Conservation (phyloP, 495 filamentous ascomycete genomes). For the Neurospora tetrasperma region DNA sequence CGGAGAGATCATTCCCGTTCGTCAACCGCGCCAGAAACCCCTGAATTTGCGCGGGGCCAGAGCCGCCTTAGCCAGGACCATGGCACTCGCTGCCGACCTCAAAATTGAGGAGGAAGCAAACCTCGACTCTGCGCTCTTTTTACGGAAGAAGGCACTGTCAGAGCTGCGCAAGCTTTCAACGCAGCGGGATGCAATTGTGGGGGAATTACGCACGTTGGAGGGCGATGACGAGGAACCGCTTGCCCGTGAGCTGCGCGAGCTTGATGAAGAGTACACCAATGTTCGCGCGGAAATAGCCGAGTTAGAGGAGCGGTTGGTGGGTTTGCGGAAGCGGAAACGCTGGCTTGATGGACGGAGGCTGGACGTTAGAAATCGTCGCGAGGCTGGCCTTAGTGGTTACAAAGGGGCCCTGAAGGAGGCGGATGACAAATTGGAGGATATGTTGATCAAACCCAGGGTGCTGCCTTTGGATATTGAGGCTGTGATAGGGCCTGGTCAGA, state of each 20-base stretch:
- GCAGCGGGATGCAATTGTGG: slow-evolving; percentile 35
- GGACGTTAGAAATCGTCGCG: slow-evolving; percentile 48
- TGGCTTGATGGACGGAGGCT: slow-evolving; percentile 51
- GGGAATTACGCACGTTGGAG: slow-evolving; percentile 31
- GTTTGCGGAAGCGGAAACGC: slow-evolving; percentile 53
- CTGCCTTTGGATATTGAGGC: slow-evolving; percentile 32
- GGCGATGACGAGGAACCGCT: slow-evolving; percentile 35
- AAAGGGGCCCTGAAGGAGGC: slow-evolving; percentile 53
- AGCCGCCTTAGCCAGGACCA: slow-evolving; percentile 57
- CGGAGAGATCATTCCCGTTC: slow-evolving; percentile 46
- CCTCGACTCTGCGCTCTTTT: slow-evolving; percentile 44
- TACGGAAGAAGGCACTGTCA: slow-evolving; percentile 47
- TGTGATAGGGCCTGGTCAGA: slow-evolving; percentile 12
- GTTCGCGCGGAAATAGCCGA: slow-evolving; percentile 51
- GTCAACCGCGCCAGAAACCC: slow-evolving; percentile 48
- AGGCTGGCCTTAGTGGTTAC: slow-evolving; percentile 43
- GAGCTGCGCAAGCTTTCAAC: slow-evolving; percentile 51
- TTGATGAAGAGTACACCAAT: slow-evolving; percentile 37
- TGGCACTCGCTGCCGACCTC: slow-evolving; percentile 59
- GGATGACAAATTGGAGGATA: slow-evolving; percentile 67
- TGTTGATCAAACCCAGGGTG: slow-evolving; percentile 51
- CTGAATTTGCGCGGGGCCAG: slow-evolving; percentile 57
- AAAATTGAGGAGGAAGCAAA: slow-evolving; percentile 61
- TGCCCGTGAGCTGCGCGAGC: slow-evolving; percentile 46
- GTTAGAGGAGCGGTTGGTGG: slow-evolving; percentile 52